These are phyloP conservation scores for Capsicum chinense DNA, from an alignment of 257 asterid species.

Conservation along the genomic window DNA sequence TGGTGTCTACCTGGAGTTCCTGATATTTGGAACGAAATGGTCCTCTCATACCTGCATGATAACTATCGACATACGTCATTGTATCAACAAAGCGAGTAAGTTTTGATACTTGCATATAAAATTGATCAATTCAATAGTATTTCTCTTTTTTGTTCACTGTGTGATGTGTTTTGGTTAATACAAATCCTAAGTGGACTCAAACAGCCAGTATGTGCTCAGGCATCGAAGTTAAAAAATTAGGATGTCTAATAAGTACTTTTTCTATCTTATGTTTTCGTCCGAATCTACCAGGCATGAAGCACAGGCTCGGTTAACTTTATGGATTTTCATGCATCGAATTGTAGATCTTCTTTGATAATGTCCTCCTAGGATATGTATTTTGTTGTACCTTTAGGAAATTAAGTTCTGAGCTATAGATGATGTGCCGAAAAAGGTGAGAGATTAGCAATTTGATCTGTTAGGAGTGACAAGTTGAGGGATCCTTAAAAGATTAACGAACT, in stretches of 20 bases:
- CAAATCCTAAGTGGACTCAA: not conserved
- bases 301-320: not conserved
- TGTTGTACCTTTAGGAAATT: not conserved
- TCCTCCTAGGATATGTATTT: conserved; percentile 9
- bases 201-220: conserved; percentile 7
- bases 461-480: conserved; percentile 16
- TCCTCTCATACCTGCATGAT: conserved; percentile 54
- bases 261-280: not conserved
- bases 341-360: not conserved
- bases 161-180: not conserved
- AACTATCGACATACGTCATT: conserved; percentile 13
- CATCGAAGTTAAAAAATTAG: not conserved
- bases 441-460: not conserved
- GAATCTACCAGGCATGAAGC: not conserved
- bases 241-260: not conserved
- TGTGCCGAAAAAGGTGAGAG: not conserved
- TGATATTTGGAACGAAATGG: conserved; percentile 71
- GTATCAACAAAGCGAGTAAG: conserved; percentile 23
- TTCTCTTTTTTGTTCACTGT: not conserved
- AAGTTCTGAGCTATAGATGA: not conserved
- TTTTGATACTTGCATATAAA: not conserved
- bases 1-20: conserved; percentile 64
- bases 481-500: not conserved
- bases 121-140: not conserved
- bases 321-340: not conserved